Evolutionary conservation across 805 yeast genomes (phyloP).

Genomic region (Hanseniaspora guilliermondii): DNA sequence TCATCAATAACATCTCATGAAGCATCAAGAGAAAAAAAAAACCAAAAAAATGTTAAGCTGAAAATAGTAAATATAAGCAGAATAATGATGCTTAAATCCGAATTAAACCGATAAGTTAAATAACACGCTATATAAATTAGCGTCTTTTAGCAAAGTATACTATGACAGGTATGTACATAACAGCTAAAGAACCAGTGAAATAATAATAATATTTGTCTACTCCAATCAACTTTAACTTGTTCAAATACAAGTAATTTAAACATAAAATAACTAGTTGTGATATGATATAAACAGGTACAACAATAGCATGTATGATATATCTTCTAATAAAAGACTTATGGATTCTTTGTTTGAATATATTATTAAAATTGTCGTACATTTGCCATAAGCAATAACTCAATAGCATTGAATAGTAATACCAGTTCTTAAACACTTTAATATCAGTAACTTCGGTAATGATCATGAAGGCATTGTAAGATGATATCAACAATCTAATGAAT

Average conservation of each 20-base stretch:
- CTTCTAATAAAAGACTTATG: not conserved
- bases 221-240: not conserved
- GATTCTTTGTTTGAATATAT: not conserved
- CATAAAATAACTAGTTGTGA: not conserved
- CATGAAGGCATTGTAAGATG: not conserved
- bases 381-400: conserved; percentile 6
- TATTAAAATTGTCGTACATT: conserved; percentile 10
- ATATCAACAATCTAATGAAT: not conserved
- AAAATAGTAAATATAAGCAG: not conserved
- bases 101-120: not conserved
- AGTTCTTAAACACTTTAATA: conserved; percentile 1
- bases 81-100: not conserved
- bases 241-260: not conserved
- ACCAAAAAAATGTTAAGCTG: not conserved
- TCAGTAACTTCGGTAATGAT: not conserved
- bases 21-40: not conserved
- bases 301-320: not conserved
- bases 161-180: not conserved
- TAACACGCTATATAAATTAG: not conserved
- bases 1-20: not conserved
- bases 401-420: conserved; percentile 11
- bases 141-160: not conserved
- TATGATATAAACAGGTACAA: not conserved
- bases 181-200: not conserved
- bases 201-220: not conserved